These are phyloP conservation scores for Pyrus communis DNA, from an alignment of 306 rosid genomes.

Conservation along the genomic window DNA sequence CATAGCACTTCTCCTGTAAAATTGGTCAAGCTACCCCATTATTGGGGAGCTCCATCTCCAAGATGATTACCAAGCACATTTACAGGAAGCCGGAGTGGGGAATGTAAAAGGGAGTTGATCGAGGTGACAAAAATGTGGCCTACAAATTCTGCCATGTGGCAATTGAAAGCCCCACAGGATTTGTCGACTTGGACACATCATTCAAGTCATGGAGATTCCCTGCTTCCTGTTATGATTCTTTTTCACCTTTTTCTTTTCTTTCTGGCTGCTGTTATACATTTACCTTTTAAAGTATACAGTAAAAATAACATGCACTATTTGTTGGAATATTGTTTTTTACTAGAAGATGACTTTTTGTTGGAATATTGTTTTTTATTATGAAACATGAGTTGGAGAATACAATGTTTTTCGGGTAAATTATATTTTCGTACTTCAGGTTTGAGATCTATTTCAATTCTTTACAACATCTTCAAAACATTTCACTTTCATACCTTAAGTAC, in stretches of 20 bases:
- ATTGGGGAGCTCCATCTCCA: too few relatives aligned
- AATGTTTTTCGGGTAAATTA: background rate
- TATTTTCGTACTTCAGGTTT: too few relatives aligned
- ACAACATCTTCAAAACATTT: too few relatives aligned
- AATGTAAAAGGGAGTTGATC: background rate
- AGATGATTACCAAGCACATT: too few relatives aligned
- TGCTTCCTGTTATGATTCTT: background rate
- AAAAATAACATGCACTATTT: too few relatives aligned
- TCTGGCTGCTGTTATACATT: background rate
- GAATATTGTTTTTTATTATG: background rate
- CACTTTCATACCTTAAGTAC: too few relatives aligned
- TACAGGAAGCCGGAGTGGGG: too few relatives aligned
- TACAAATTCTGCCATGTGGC: background rate
- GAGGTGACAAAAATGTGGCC: background rate
- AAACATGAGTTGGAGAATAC: background rate
- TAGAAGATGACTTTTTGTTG: background rate
- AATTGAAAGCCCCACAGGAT: background rate
- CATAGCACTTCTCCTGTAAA: too few relatives aligned
- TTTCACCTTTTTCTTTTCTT: background rate
- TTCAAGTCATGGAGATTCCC: background rate
- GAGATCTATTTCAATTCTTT: too few relatives aligned
- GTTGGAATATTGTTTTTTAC: too few relatives aligned
- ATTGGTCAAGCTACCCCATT: too few relatives aligned
- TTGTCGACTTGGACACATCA: slow-evolving; percentile 6
- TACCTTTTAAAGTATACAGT: background rate